Evolutionary conservation across 129 eudicot species (phyloP).

Genomic region (Helianthus tuberosus): DNA sequence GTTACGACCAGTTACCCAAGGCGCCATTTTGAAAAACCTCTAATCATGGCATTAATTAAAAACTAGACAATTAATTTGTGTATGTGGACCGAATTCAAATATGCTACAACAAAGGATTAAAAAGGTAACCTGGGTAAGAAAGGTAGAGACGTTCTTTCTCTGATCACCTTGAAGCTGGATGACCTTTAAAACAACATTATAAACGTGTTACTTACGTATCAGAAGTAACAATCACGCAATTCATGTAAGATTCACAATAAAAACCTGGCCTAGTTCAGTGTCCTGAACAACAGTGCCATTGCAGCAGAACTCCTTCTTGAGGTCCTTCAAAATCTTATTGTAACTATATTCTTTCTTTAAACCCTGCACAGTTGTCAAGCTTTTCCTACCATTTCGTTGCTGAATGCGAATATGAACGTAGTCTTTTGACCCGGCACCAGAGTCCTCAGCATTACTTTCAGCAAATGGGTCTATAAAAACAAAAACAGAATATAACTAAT

Average conservation of each 20-base stretch:
- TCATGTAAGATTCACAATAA: neutral
- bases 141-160: slow-evolving; percentile 74
- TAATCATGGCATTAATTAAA: neutral
- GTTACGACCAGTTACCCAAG: too few species aligned
- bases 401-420: slow-evolving; percentile 81
- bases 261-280: slow-evolving; percentile 89
- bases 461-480: slow-evolving; percentile 73
- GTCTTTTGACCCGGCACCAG: slow-evolving; percentile 88
- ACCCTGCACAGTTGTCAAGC: slow-evolving; percentile 91
- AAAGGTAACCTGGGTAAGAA: slow-evolving; percentile 62
- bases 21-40: too few species aligned
- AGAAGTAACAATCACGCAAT: neutral
- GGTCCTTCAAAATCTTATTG: slow-evolving; percentile 82
- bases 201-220: neutral
- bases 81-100: too few species aligned
- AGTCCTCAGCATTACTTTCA: slow-evolving; percentile 88
- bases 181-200: slow-evolving; percentile 39
- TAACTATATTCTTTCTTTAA: slow-evolving; percentile 85
- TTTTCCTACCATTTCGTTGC: slow-evolving; percentile 75
- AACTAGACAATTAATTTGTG: neutral
- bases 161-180: slow-evolving; percentile 93
- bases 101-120: neutral
- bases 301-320: slow-evolving; percentile 79
- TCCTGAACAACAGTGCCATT: slow-evolving; percentile 95
- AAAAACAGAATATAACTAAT: neutral